Base-by-base conservation (phyloP, 2,329 filamentous ascomycete species). In the Pestalotiopsis sp. region DNA sequence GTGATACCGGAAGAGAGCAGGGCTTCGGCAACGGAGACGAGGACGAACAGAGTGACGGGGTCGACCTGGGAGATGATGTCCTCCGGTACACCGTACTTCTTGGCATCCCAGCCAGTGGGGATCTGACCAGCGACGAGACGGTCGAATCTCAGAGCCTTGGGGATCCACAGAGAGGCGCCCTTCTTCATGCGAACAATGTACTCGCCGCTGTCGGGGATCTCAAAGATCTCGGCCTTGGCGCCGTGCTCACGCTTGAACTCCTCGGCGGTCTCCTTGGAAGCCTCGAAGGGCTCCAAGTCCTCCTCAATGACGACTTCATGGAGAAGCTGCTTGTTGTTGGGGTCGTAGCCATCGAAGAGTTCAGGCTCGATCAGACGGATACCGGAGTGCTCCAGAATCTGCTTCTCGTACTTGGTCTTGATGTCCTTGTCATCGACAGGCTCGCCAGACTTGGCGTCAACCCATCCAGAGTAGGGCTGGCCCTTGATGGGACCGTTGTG, bases 1-100 rank as follows among this genome's bases (percentile, higher is more conserved):
- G 96, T 98, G 80, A 99, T 95, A 90, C 96, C 96, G 71, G 93
- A 92, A 38, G 94, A 92, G 65, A 99, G 87, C 7, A 99, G 91
- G 69, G 95, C 91, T 82, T 99, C 97, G 1, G 93, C 94, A 62
- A 95, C 97, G 66, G 93, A 97, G 61, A 98, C 95, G 60, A 99
- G 92, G 38, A 98, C 93, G 79, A 93, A 99, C 63, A 99, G 88
- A 1, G 96, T 97, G 73, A 98, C 95, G 5, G 95, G 96, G 77
- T 99, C 97, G 72, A 99, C 96, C 80, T 99, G 96, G 56, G 92
- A 92, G 80, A 99, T 96, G 80, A 99, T 99, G 79, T 99, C 96
- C 70, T 98, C 96, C 2, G 96, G 95, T 70, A 99, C 90, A 86
- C 96, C 96, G 76, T 99, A 99, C 74, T 92, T 91, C 86, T 96